Evolutionary conservation across 176 grass and related monocot species (phyloP).

Genomic region (Aegilops longissima): DNA sequence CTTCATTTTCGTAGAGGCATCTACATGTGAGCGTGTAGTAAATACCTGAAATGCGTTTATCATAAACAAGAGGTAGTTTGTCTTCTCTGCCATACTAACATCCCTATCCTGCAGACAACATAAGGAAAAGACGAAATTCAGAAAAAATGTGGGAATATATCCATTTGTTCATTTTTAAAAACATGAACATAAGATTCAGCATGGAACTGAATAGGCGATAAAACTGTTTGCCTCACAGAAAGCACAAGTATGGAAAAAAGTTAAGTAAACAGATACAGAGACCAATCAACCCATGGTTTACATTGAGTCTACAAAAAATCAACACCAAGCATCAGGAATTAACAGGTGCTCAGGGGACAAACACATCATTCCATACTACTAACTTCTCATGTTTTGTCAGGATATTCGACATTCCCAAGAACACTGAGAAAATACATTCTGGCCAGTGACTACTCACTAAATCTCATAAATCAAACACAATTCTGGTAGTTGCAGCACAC

Average conservation of each 20-base stretch:
- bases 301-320: not conserved
- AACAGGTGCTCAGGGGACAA: not conserved
- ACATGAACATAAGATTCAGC: not conserved
- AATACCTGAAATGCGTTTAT: slow-evolving; percentile 97
- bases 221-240: not conserved
- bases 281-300: not conserved
- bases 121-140: slow-evolving; percentile 11
- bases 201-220: not conserved
- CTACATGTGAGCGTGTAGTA: not conserved
- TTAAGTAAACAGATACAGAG: not conserved
- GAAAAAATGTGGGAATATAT: not conserved
- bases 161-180: not conserved
- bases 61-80: slow-evolving; percentile 94
- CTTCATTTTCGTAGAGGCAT: not conserved
- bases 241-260: not conserved
- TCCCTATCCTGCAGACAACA: slow-evolving; percentile 59
- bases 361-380: not conserved
- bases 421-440: not conserved
- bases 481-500: not conserved
- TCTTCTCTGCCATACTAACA: slow-evolving; percentile 83
- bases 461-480: not conserved
- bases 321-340: not conserved
- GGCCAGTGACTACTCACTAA: not conserved
- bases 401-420: not conserved
- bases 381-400: slow-evolving; percentile 11